Evolutionary conservation across 305 asterid genomes (phyloP).

Genomic region (Fraxinus greggii): DNA sequence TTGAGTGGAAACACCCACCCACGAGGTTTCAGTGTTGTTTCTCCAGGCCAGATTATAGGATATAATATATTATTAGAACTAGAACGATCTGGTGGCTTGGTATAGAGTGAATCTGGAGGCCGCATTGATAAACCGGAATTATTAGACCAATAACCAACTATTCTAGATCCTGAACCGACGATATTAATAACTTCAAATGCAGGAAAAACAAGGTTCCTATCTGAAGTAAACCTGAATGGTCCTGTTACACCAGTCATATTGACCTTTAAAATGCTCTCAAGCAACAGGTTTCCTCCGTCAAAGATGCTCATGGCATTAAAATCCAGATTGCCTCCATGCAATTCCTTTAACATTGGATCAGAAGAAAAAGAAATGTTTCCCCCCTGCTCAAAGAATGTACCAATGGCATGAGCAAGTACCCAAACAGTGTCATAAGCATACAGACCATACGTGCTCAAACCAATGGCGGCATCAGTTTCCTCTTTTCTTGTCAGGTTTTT

Average conservation of each 20-base stretch:
- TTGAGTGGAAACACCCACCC: constrained; percentile 78
- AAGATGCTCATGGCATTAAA: constrained; percentile 36
- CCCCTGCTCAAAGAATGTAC: constrained; percentile 31
- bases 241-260: constrained; percentile 55
- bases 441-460: constrained; percentile 40
- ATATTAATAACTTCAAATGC: constrained; percentile 58
- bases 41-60: constrained; percentile 67
- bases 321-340: constrained; percentile 17
- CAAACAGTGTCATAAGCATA: constrained; percentile 64
- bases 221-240: constrained; percentile 30
- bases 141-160: constrained; percentile 58
- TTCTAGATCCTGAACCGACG: constrained; percentile 50
- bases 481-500: constrained; percentile 23
- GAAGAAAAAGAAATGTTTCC: constrained; percentile 43
- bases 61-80: constrained; percentile 34
- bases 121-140: constrained; percentile 51
- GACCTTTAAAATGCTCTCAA: constrained; percentile 32
- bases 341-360: constrained; percentile 23
- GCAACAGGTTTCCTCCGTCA: constrained; percentile 38
- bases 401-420: constrained; percentile 52
- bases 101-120: constrained; percentile 48
- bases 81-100: constrained; percentile 36
- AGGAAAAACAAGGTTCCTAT: constrained; percentile 45
- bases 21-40: constrained; percentile 45
- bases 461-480: constrained; percentile 11